A percentile compares a stretch with the other conserved stretches of the same genome.
Conservation (phyloP, 345 rosid species). For the Brassica juncea region DNA sequence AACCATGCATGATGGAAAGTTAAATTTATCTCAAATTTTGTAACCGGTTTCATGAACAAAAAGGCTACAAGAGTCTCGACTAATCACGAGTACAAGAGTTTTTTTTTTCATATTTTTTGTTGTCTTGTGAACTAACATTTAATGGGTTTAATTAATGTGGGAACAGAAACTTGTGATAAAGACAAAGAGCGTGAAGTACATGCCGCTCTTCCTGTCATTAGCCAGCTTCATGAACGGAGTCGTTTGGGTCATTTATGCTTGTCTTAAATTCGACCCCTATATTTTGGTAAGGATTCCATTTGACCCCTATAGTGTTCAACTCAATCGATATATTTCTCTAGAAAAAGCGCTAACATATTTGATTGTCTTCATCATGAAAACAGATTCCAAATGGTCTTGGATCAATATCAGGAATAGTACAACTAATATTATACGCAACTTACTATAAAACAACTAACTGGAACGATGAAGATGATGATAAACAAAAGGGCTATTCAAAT, state of each 20-base stretch:
- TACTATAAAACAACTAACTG: constrained; percentile 51
- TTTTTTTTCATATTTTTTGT: neutral
- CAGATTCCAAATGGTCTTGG: constrained; percentile 60
- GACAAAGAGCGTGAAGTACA: constrained; percentile 86
- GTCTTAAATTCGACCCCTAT: constrained; percentile 58
- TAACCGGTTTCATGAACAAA: too few relatives aligned
- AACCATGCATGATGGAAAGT: neutral
- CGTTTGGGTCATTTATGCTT: constrained; percentile 60
- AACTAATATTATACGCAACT: constrained; percentile 46
- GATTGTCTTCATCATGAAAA: neutral
- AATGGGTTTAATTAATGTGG: constrained; percentile 11
- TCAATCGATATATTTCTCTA: neutral
- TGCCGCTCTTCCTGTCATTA: constrained; percentile 69
- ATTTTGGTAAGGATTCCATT: constrained; percentile 46
- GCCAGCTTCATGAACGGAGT: constrained; percentile 55
- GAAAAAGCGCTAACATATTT: neutral
- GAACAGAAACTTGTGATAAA: constrained; percentile 59
- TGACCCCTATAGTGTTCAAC: neutral
- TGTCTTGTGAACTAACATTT: constrained; percentile 28
- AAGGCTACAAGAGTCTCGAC: neutral
- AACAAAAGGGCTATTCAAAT: constrained; percentile 7
- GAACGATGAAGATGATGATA: constrained; percentile 46
- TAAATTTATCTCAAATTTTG: neutral
- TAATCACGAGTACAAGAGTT: constrained; percentile 1
- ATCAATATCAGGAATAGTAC: constrained; percentile 52